Base-by-base conservation (phyloP, 192 early-diverging fungal species). In the Chytriomyces sp. region DNA sequence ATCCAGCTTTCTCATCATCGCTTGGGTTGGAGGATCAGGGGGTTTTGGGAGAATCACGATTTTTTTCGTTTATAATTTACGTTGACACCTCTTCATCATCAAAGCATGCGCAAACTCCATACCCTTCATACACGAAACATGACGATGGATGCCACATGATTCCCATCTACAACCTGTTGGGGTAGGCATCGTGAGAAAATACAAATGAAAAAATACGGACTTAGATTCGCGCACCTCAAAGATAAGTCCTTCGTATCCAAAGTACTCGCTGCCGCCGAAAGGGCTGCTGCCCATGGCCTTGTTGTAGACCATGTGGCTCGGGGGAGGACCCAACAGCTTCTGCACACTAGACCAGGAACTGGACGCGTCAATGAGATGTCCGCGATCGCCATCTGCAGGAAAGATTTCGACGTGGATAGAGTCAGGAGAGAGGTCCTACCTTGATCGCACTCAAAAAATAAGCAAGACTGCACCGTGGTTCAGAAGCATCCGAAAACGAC, bases 241-340 rank as follows among this genome's bases (percentile, higher is more conserved):
- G 22, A 65, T 65, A 19, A 65, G 38, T 6, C 63, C 63, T 65
- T 65, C 63, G 28, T 65, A 65, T 25, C 14, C 63, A 65, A 65
- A 65, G 40, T 44, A 65, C 28, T 65, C 63, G 28, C 63, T 65
- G 7, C 40, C 63, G 22, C 63, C 63, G 49, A 65, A 65, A 26
- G 63, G 63, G 28, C 63, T 65, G 17, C 49, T 41, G 6, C 63
- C 63, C 63, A 65, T 65, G 28, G 39, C 63, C 31, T 52, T 41
- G 63, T 65, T 52, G 40, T 65, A 65, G 39, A 65, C 63, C 63
- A 65, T 65, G 33, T 65, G 63, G 6, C 22, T 49, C 31, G 22
- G 40, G 22, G 63, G 6, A 26, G 63, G 63, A 1, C 63, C 63
- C 41, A 49, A 65, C 28, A 65, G 39, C 31, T 52, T 52, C 31